Conservation (phyloP, 1,284 basidiomycete species). For the Paramarasmius palmivorus region DNA sequence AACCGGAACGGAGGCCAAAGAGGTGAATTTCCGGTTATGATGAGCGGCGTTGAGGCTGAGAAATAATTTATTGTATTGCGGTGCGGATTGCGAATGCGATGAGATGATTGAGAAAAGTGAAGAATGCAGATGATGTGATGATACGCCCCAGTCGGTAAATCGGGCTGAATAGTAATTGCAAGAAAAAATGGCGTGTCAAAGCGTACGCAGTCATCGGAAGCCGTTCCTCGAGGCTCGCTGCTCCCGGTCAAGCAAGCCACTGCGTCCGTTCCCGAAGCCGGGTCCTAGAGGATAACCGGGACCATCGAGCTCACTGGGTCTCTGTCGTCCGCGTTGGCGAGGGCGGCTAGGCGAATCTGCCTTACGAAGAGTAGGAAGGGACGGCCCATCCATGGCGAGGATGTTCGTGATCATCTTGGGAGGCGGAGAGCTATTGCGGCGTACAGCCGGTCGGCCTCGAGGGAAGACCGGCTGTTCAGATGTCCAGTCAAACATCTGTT, state of each 20-base stretch:
- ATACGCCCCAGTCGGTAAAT: too few relatives aligned
- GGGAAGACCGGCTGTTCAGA: conserved; percentile 27
- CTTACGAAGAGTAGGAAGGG: conserved; percentile 5
- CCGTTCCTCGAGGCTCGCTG: neutral
- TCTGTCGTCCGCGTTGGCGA: conserved; percentile 45
- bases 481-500: conserved; percentile 38
- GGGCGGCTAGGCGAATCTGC: conserved; percentile 22
- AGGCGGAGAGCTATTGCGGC: conserved; percentile 53
- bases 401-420: conserved; percentile 37
- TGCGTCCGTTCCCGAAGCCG: conserved; percentile 58
- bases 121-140: neutral
- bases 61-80: neutral
- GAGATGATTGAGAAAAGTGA: neutral
- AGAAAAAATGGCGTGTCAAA: neutral
- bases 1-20: neutral
- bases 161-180: neutral
- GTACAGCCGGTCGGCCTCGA: conserved; percentile 45
- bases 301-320: conserved; percentile 48
- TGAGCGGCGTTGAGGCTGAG: neutral
- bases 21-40: neutral
- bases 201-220: neutral
- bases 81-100: neutral
- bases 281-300: conserved; percentile 42
- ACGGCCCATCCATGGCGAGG: conserved; percentile 7
- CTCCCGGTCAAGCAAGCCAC: conserved; percentile 54